Conservation (phyloP, 345 rosid species). For the Noccaea caerulescens region DNA sequence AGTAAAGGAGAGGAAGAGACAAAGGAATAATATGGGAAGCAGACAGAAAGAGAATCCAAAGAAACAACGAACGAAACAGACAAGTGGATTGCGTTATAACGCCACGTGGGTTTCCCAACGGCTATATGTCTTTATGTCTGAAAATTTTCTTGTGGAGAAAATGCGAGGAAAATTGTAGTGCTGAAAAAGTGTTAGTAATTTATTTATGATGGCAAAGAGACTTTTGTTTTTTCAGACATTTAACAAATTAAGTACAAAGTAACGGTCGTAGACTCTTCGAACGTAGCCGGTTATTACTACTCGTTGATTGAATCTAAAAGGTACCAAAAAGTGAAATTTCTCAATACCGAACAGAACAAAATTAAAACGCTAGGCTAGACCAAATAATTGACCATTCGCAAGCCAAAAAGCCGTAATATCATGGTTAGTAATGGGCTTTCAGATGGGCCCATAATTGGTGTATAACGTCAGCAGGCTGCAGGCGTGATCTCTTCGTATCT, state of each 20-base stretch:
- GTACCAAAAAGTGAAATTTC: background rate
- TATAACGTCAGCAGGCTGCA: conserved; percentile 25
- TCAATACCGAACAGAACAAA: background rate
- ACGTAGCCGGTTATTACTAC: background rate
- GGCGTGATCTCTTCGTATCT: conserved; percentile 6
- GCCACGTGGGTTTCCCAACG: conserved; percentile 42
- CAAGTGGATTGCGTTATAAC: conserved; percentile 33
- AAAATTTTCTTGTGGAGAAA: background rate
- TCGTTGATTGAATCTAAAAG: background rate
- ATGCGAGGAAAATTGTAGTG: background rate
- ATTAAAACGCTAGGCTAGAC: too few species aligned
- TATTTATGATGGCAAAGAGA: background rate
- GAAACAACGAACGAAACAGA: conserved; percentile 39
- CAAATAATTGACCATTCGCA: background rate
- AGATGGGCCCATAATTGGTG: background rate
- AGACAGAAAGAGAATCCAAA: conserved; percentile 41
- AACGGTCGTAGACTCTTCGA: conserved; percentile 29
- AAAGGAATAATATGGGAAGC: conserved; percentile 45
- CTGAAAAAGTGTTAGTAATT: background rate
- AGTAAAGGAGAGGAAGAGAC: conserved; percentile 43
- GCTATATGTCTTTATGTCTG: conserved; percentile 31
- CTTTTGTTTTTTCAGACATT: conserved; percentile 19
- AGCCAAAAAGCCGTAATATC: background rate
- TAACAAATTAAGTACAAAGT: conserved; percentile 21
- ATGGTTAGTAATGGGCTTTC: conserved; percentile 7